Percentiles rank a stretch among this genome's conserved stretches.
phyloP scores from a whole-genome alignment of 2,329 filamentous ascomycete genomes.

The Colletotrichum scovillei region DNA sequence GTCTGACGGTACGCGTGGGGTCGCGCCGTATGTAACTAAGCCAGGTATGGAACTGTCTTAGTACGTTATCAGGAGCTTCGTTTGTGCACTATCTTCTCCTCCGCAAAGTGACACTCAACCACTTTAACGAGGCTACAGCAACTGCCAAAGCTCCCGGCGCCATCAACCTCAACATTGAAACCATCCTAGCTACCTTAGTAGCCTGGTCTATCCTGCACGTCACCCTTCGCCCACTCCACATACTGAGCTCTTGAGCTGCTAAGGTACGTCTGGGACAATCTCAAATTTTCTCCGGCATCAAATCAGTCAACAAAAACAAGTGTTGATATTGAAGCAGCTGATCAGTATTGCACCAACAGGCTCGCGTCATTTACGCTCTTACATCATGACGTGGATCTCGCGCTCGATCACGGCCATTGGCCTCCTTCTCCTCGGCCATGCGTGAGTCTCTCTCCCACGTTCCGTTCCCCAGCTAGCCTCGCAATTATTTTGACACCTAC shows the following conservation, averaged over 20 bases:
- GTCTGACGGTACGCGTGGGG: no score
- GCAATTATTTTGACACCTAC: background rate
- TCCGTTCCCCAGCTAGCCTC: background rate
- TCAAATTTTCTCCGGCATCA: background rate
- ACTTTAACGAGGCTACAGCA: background rate
- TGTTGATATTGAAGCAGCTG: background rate
- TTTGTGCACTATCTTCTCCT: background rate
- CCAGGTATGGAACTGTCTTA: background rate
- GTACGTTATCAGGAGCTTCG: background rate
- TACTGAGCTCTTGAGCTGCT: background rate
- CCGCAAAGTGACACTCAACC: background rate
- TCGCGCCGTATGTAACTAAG: background rate
- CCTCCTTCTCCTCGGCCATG: slow-evolving; percentile 83
- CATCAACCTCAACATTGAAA: background rate
- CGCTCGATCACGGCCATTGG: slow-evolving; percentile 79
- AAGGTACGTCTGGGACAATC: background rate
- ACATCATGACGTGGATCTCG: slow-evolving; percentile 77
- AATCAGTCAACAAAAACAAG: background rate
- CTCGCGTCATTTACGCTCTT: background rate
- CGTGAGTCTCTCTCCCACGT: slow-evolving; percentile 68
- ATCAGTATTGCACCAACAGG: background rate
- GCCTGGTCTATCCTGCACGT: background rate
- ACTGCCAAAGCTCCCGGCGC: background rate
- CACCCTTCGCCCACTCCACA: background rate
- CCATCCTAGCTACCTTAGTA: background rate